phyloP scores from a whole-genome alignment of 306 rosid genomes.

The Fagus crenata region DNA sequence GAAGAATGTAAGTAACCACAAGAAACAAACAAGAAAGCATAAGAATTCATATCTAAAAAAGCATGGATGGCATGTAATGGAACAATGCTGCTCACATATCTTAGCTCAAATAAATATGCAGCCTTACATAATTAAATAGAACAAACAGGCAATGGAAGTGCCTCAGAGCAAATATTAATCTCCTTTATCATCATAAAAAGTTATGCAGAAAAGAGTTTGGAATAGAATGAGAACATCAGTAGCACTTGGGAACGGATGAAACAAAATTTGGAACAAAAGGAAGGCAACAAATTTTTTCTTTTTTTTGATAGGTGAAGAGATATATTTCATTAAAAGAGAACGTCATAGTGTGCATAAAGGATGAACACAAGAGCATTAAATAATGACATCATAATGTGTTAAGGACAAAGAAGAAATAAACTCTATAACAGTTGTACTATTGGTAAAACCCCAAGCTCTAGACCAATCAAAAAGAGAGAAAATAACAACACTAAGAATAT shows the following conservation, averaged over 20 bases:
- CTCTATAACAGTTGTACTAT: too few relatives aligned
- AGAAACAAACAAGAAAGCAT: neutral
- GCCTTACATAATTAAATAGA: neutral
- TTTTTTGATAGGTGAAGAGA: too few relatives aligned
- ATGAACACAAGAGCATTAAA: too few relatives aligned
- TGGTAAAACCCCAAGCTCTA: neutral
- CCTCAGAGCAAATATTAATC: neutral
- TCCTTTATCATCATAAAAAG: neutral
- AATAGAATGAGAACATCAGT: too few relatives aligned
- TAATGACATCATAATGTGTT: too few relatives aligned
- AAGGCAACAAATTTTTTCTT: too few relatives aligned
- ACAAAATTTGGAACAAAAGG: neutral
- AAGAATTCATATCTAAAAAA: neutral
- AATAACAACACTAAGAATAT: too few relatives aligned
- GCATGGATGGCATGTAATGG: neutral
- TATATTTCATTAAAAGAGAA: too few relatives aligned
- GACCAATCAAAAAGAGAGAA: too few relatives aligned
- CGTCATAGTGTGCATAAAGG: too few relatives aligned
- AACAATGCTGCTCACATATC: neutral
- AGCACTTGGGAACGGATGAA: neutral
- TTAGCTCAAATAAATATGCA: neutral
- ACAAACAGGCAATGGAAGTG: conserved; percentile 5
- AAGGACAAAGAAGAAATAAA: too few relatives aligned
- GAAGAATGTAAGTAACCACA: conserved; percentile 21
- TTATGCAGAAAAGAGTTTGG: neutral